Base-by-base conservation (phyloP, 805 yeast species). In the Teunomyces panamensis region DNA sequence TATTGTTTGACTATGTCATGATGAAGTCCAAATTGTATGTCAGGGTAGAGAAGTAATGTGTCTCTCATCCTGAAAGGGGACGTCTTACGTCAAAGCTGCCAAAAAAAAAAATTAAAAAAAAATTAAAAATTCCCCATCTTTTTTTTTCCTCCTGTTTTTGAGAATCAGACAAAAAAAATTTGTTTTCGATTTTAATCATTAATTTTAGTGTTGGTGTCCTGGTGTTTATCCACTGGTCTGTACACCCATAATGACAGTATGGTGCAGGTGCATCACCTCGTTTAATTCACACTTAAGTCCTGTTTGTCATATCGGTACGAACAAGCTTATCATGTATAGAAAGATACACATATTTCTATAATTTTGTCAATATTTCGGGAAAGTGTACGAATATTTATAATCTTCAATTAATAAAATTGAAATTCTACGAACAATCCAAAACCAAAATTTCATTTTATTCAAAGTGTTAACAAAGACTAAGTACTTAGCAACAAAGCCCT, bases 1-100 rank as follows among this genome's bases (percentile, higher is more conserved):
- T 59, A 26, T 44, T 58, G 26, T 47, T 57, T 53, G 67, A 63
- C 43, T 63, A 63, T 43, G 49, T 64, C 17, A 49, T 47, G 48
- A 42, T 49, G 24, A 58, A 57, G 49, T 52, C 51, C 28, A 58
- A 53, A 44, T 48, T 64, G 9, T 62, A 55, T 42, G 47, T 64
- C 17, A 52, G 49, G 48, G 68, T 63, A 1, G 45, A 47, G 33
- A 30, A 9, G 16, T 32, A 32, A 30, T 5, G 9, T n/a, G 17
- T 17, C 6, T 9, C 13, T 13, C 34, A 32, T 20, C 24, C 24
- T 20, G 24, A 20, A 20, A 20, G 24, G 24, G 20, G 24, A 5
- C 4, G 6, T 6, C 24, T 20, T 20, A 4, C 6, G 24, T 20
- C 24, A 20, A 20, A 20, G 24, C 24, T 20, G 24, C 24, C 24